Base-by-base conservation (phyloP, 2,329 filamentous ascomycete species). In the Fusarium sp. region DNA sequence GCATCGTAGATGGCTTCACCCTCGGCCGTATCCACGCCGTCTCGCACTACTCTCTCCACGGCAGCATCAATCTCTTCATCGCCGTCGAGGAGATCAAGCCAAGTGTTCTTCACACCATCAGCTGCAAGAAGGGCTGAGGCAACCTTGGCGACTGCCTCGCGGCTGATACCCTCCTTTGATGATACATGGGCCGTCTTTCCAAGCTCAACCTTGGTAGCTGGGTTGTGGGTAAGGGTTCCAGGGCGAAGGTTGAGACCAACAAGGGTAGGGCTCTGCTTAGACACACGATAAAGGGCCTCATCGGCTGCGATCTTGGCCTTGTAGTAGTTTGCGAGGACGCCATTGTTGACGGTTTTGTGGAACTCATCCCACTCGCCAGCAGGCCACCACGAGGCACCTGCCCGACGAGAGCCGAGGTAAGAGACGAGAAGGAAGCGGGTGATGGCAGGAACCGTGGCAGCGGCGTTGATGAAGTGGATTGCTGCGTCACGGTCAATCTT, bases 401-500 rank as follows among this genome's bases (percentile, higher is more conserved):
- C 64, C 29, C 86, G 84, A 27, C 92, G 87, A 20, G 88, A 88
- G 66, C 85, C 85, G 12, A 89, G 80, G 72, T 92, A 91, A 0
- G 90, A 92, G 61, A 93, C 84, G 74, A 93, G 86, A 57, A 93
- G 85, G 81, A 92, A 93, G 68, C 89, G 88, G 4, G 83, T 89
- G 69, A 92, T 84, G 22, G 83, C 82, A 0, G 89, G 86, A 0
- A 86, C 85, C 9, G 86, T 80, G 22, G 88, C 86, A 1, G 90
- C 86, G 6, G 91, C 90, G 58, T 87, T 85, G 82, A 92, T 88
- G 78, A 91, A 90, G 78, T 89, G 85, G 49, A 87, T 87, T 11
- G 90, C 91, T 4, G 91, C 91, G 75, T 93, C 90, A 44, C 88
- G 85, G 80, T 92, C 91, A 62, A 92, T 86, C 56, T 85, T 85